phyloP scores from a whole-genome alignment of 768 basidiomycete species.

The Collybiopsis confluens region DNA sequence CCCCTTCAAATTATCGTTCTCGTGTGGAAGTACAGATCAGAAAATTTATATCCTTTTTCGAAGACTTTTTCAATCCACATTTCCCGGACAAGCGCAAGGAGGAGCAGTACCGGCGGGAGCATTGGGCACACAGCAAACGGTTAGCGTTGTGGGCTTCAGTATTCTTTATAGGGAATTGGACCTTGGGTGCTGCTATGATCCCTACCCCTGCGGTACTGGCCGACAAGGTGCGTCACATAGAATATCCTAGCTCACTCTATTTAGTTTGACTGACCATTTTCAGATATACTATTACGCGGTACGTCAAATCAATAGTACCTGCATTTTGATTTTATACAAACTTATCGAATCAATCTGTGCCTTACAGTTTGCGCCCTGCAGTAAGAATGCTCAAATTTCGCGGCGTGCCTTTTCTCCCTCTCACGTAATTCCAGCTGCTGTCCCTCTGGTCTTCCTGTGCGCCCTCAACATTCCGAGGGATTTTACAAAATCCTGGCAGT shows the following conservation, averaged over 20 bases:
- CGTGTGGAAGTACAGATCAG: neutral
- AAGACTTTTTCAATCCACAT: slow-evolving; percentile 3
- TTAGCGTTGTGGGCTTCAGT: slow-evolving; percentile 7
- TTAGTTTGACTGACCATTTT: neutral
- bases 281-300: slow-evolving; percentile 9
- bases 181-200: slow-evolving; percentile 6
- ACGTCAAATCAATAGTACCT: neutral
- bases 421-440: neutral
- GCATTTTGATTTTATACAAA: neutral
- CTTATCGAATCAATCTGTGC: neutral
- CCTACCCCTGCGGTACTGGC: slow-evolving; percentile 2
- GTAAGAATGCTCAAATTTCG: neutral
- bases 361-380: slow-evolving; percentile 5
- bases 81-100: slow-evolving; percentile 2
- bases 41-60: neutral
- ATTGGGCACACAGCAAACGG: slow-evolving; percentile 8
- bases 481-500: slow-evolving; percentile 2
- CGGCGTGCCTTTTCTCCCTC: neutral
- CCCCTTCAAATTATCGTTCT: neutral
- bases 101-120: neutral
- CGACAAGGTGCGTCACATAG: slow-evolving; percentile 1
- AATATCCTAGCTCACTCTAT: neutral
- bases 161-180: slow-evolving; percentile 6
- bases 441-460: slow-evolving; percentile 1
- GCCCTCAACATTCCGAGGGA: slow-evolving; percentile 4